Conservation (phyloP, 1,284 basidiomycete genomes). For the Stereum hirsutum region DNA sequence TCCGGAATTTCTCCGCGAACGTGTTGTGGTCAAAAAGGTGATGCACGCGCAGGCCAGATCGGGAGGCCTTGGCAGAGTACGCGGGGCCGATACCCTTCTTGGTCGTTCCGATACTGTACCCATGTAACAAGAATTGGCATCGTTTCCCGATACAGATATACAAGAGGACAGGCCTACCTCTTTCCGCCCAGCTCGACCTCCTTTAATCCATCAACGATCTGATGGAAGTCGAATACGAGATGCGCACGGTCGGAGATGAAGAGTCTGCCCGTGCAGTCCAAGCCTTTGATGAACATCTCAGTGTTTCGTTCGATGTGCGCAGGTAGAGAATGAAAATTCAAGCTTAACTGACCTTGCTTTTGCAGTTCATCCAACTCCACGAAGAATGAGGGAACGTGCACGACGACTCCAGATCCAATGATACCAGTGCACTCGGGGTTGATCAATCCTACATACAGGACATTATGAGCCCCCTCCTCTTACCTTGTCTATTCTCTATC, state of each 20-base stretch:
- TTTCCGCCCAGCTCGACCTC: constrained; percentile 94
- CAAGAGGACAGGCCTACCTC: constrained; percentile 49
- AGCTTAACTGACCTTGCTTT: constrained; percentile 58
- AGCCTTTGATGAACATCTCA: constrained; percentile 38
- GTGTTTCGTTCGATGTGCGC: background rate
- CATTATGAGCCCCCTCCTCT: background rate
- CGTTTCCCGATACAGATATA: too few species aligned
- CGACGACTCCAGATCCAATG: constrained; percentile 91
- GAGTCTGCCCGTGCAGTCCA: constrained; percentile 80
- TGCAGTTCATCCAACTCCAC: constrained; percentile 85
- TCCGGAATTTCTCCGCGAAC: constrained; percentile 91
- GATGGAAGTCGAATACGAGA: constrained; percentile 98
- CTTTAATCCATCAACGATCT: constrained; percentile 98
- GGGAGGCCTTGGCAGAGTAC: constrained; percentile 95
- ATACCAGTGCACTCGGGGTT: constrained; percentile 84
- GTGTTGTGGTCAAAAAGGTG: constrained; percentile 87
- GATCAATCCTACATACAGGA: constrained; percentile 64
- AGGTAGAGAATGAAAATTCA: background rate
- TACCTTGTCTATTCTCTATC: background rate
- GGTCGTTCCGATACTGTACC: constrained; percentile 85
- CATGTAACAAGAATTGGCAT: too few species aligned
- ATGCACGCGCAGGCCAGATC: constrained; percentile 92
- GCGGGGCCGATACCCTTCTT: constrained; percentile 98
- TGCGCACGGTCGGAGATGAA: constrained; percentile 96
- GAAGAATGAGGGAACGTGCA: constrained; percentile 95